phyloP scores from a whole-genome alignment of 1,139 yeast species.

The Pichia kudriavzevii region DNA sequence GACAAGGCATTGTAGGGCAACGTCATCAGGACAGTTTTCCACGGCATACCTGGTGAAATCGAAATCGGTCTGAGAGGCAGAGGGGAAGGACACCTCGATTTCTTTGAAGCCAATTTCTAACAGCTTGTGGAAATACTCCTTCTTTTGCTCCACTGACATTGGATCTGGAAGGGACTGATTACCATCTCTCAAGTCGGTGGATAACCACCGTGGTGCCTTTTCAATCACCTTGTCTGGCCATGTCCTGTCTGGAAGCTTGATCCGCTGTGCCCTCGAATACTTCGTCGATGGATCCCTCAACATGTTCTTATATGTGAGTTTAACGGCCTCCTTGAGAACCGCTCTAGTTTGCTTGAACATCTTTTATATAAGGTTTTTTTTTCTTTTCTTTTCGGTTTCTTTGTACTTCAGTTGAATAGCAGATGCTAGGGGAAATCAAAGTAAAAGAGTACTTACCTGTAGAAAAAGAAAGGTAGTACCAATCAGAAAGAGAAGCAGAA shows the following conservation, averaged over 20 bases:
- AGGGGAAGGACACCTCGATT: conserved; percentile 93
- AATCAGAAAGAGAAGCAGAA: too few species aligned
- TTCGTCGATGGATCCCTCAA: conserved; percentile 71
- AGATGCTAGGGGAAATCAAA: background rate
- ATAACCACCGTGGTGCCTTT: conserved; percentile 92
- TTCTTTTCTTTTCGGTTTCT: too few species aligned
- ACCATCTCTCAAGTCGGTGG: conserved; percentile 95
- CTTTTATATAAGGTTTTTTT: too few species aligned
- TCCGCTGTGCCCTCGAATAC: conserved; percentile 61
- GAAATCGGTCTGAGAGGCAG: conserved; percentile 92
- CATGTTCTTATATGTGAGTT: conserved; percentile 33
- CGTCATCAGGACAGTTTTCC: conserved; percentile 88
- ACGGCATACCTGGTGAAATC: conserved; percentile 93
- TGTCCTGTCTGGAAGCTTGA: conserved; percentile 65
- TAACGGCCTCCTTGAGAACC: conserved; percentile 22
- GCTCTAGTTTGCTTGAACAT: conserved; percentile 26
- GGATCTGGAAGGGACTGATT: conserved; percentile 98
- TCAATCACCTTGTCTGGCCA: conserved; percentile 80
- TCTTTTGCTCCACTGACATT: conserved; percentile 86
- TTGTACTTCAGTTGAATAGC: too few species aligned
- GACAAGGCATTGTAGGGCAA: conserved; percentile 80
- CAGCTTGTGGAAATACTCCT: conserved; percentile 79
- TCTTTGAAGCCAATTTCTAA: conserved; percentile 90
- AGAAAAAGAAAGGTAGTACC: too few species aligned
- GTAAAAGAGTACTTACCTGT: too few species aligned